Percentiles rank a stretch among this genome's conserved stretches.
Conservation (phyloP, 192 early-diverging fungal species). For the Podila clonocystis region DNA sequence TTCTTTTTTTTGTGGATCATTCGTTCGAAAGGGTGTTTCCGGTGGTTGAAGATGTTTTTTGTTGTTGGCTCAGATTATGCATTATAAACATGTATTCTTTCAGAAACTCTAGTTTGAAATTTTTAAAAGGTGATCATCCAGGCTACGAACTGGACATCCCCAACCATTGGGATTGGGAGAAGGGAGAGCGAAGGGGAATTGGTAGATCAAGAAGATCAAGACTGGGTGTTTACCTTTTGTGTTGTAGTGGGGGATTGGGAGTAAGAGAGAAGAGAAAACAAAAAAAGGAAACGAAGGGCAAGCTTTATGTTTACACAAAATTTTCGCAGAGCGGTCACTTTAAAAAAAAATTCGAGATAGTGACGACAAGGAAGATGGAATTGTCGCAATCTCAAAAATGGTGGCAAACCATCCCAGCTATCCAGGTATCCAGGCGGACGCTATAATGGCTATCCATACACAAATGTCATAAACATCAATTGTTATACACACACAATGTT, state of each 20-base stretch:
- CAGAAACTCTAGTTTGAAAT: conserved; percentile 70
- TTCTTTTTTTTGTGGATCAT: not conserved
- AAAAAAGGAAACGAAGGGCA: not conserved
- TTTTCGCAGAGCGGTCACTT: not conserved
- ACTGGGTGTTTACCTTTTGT: conserved; percentile 5
- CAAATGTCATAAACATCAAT: too few relatives aligned
- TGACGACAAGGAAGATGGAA: not conserved
- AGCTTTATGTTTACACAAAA: not conserved
- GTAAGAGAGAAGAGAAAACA: not conserved
- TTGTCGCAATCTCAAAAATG: too few relatives aligned
- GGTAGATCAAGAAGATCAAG: not conserved
- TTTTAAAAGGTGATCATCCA: conserved; percentile 56
- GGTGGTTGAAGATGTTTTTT: not conserved
- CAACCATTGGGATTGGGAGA: not conserved
- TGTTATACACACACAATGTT: too few relatives aligned
- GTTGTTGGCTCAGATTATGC: conserved; percentile 52
- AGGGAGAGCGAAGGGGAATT: not conserved
- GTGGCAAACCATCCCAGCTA: too few relatives aligned
- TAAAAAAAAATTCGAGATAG: not conserved
- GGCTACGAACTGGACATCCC: conserved; percentile 4
- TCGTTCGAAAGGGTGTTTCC: not conserved
- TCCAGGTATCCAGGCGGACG: too few relatives aligned
- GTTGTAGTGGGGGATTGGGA: not conserved
- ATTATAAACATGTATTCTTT: conserved; percentile 60
- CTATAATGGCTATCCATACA: too few relatives aligned